Evolutionary conservation across 768 basidiomycete species (phyloP).

Genomic region (Xerocomus spinulosus): DNA sequence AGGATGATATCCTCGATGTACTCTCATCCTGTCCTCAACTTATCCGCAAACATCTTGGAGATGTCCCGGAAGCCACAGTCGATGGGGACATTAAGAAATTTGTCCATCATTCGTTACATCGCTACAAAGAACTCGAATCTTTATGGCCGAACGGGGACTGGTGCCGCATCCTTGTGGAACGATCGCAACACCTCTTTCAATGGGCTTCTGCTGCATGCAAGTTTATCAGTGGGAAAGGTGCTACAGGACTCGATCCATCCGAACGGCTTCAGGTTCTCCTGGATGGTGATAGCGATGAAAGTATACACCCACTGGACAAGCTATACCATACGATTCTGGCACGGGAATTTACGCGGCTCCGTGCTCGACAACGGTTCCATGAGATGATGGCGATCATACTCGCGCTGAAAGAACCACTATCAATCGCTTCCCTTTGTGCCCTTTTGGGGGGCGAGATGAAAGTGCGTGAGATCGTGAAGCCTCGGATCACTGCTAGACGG

Average conservation of each 20-base stretch:
- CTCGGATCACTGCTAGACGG: background rate
- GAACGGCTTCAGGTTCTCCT: background rate
- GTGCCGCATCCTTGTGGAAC: slow-evolving; percentile 10
- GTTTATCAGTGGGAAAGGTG: slow-evolving; percentile 6
- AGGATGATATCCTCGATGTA: slow-evolving; percentile 3
- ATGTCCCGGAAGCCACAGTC: background rate
- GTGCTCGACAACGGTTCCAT: background rate
- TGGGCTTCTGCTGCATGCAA: slow-evolving; percentile 21
- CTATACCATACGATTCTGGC: background rate
- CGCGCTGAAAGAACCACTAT: background rate
- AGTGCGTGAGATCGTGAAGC: background rate
- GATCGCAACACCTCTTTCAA: slow-evolving; percentile 19
- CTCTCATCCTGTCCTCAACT: slow-evolving; percentile 8
- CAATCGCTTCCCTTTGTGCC: background rate
- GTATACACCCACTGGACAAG: background rate
- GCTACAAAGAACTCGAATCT: background rate
- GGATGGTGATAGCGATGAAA: too few species aligned
- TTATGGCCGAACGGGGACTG: slow-evolving; percentile 1
- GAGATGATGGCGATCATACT: background rate
- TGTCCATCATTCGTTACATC: background rate
- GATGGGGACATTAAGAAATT: background rate
- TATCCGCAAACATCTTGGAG: slow-evolving; percentile 11
- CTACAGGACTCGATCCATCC: background rate
- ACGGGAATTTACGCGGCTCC: background rate
- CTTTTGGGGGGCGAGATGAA: background rate